Evolutionary conservation across 2,329 filamentous ascomycete genomes (phyloP).

Genomic region (Fusarium denticulatum): DNA sequence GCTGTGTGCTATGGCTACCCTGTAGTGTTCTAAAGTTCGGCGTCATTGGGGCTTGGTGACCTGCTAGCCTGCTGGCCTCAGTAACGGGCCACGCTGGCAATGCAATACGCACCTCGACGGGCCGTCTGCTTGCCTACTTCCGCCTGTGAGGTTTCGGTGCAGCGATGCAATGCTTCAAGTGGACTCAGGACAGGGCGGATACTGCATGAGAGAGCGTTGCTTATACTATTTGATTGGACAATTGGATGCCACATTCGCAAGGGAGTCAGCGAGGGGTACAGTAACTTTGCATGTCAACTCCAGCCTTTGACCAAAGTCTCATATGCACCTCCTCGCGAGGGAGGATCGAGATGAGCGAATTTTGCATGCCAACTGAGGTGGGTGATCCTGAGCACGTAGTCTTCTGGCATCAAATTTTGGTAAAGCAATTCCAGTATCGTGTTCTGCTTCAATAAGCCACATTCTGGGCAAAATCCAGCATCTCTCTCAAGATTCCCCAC

Average conservation of each 20-base stretch:
- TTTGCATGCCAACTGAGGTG: slow-evolving; percentile 12
- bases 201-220: slow-evolving; percentile 1
- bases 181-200: slow-evolving; percentile 6
- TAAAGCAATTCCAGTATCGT: slow-evolving; percentile 22
- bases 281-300: slow-evolving; percentile 16
- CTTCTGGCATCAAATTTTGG: neutral
- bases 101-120: slow-evolving; percentile 32
- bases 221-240: slow-evolving; percentile 34
- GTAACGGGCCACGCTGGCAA: slow-evolving; percentile 40
- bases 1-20: slow-evolving; percentile 40
- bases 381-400: neutral
- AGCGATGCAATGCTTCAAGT: slow-evolving; percentile 37
- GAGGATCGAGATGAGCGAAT: slow-evolving; percentile 34
- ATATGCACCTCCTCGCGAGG: slow-evolving; percentile 21
- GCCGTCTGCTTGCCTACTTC: slow-evolving; percentile 17
- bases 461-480: slow-evolving; percentile 12
- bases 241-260: slow-evolving; percentile 21
- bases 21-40: slow-evolving; percentile 28
- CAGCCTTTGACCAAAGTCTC: slow-evolving; percentile 20
- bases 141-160: slow-evolving; percentile 2
- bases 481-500: slow-evolving; percentile 21
- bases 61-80: slow-evolving; percentile 37
- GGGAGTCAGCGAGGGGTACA: slow-evolving; percentile 23
- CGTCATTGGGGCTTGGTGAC: slow-evolving; percentile 12
- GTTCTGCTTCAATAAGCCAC: slow-evolving; percentile 26